Conservation (phyloP, 2,329 filamentous ascomycete species). For the Fusarium pseudocircinatum region DNA sequence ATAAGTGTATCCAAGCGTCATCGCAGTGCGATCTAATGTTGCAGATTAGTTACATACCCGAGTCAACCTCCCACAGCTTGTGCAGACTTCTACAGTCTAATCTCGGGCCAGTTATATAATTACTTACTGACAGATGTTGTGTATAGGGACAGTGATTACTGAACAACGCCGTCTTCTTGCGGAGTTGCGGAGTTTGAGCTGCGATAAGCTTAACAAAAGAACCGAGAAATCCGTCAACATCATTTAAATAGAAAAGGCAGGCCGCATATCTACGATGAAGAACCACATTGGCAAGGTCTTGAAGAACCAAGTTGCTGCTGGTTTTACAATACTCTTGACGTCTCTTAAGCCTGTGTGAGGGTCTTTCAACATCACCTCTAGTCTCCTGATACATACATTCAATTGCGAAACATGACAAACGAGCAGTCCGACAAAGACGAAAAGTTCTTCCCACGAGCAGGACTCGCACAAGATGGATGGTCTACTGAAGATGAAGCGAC, state of each 20-base stretch:
- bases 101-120: neutral
- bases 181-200: neutral
- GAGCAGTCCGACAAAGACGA: neutral
- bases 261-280: neutral
- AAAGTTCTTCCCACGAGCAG: conserved; percentile 26
- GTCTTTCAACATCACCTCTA: neutral
- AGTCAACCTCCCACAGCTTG: neutral
- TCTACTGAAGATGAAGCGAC: conserved; percentile 60
- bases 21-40: neutral
- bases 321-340: neutral
- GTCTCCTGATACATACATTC: neutral
- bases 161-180: neutral
- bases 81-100: neutral
- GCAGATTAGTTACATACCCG: neutral
- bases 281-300: neutral
- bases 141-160: neutral
- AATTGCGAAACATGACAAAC: neutral
- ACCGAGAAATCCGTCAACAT: neutral
- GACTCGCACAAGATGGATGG: conserved; percentile 54
- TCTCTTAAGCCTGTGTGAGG: neutral
- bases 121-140: no score
- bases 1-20: no score
- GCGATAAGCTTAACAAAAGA: no score
- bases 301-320: neutral
- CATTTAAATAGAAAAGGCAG: neutral